phyloP scores from a whole-genome alignment of 2,329 filamentous ascomycete species.

The Aspergillus floridensis region DNA sequence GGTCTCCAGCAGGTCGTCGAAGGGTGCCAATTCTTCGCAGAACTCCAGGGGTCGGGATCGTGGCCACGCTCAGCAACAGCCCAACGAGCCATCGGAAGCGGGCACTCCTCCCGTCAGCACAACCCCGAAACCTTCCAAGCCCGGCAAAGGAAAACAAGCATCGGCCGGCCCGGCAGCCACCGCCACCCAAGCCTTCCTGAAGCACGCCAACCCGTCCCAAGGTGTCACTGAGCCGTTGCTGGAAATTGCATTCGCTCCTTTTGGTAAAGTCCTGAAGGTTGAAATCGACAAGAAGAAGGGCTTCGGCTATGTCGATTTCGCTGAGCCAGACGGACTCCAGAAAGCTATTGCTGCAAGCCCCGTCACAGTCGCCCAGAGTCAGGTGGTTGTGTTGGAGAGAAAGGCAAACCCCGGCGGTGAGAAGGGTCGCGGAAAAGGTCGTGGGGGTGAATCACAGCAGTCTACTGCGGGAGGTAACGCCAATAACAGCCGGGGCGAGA shows the following conservation, averaged over 20 bases:
- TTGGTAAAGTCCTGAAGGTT: conserved; percentile 72
- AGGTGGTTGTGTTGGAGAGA: conserved; percentile 77
- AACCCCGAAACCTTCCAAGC: conserved; percentile 23
- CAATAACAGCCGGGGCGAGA: conserved; percentile 9
- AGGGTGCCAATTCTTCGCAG: conserved; percentile 15
- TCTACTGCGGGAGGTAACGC: conserved; percentile 6
- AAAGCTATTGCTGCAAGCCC: conserved; percentile 81
- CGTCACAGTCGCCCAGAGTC: conserved; percentile 76
- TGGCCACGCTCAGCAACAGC: conserved; percentile 18
- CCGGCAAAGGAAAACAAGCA: conserved; percentile 28
- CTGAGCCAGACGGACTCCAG: conserved; percentile 66
- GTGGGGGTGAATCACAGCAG: conserved; percentile 23
- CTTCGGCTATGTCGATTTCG: conserved; percentile 90
- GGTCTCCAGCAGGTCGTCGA: conserved; percentile 17
- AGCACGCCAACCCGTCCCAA: conserved; percentile 83
- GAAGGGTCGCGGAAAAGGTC: conserved; percentile 33
- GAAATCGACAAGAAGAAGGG: conserved; percentile 95
- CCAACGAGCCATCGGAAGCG: conserved; percentile 23
- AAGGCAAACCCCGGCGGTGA: conserved; percentile 36
- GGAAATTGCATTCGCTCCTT: conserved; percentile 68
- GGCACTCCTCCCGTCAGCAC: conserved; percentile 17
- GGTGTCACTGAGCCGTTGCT: conserved; percentile 83
- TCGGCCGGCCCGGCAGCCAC: conserved; percentile 17
- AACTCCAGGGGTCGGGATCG: conserved; percentile 14
- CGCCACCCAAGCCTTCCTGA: conserved; percentile 62